Conservation (phyloP, 202 grass and related monocot genomes). For the Schoenoplectus triqueter region DNA sequence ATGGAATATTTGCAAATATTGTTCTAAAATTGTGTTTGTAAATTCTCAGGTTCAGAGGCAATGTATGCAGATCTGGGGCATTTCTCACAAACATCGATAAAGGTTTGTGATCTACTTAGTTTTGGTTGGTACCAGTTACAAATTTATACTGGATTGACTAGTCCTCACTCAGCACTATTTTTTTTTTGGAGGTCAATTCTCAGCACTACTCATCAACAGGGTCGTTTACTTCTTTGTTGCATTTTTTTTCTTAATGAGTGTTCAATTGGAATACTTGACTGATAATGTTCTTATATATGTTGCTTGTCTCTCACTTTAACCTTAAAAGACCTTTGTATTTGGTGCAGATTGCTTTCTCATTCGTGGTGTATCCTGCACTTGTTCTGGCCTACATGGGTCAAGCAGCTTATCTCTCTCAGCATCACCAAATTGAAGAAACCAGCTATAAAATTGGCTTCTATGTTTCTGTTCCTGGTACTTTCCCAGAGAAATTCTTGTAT, state of each 20-base stretch:
- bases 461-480: conserved; percentile 90
- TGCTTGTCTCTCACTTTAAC: conserved; percentile 5
- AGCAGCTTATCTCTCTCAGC: conserved; percentile 90
- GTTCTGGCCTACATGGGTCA: conserved; percentile 95
- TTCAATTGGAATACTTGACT: background rate
- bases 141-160: background rate
- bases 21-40: conserved; percentile 27
- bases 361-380: conserved; percentile 80
- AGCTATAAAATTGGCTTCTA: conserved; percentile 88
- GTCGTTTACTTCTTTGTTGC: background rate
- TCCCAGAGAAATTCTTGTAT: conserved; percentile 23
- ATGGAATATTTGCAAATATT: conserved; percentile 5
- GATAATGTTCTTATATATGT: conserved; percentile 21
- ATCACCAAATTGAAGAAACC: conserved; percentile 71
- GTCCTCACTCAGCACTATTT: background rate
- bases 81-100: conserved; percentile 87
- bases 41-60: conserved; percentile 81
- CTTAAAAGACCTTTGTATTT: conserved; percentile 35
- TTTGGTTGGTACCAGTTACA: background rate
- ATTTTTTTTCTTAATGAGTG: background rate
- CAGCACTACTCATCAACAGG: background rate
- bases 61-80: conserved; percentile 98
- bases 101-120: conserved; percentile 45
- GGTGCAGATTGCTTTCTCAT: conserved; percentile 84
- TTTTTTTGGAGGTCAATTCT: background rate